A percentile compares a stretch with the other conserved stretches of the same genome.
phyloP scores from a whole-genome alignment of 495 filamentous ascomycete genomes.

The Annulohypoxylon moriforme region DNA sequence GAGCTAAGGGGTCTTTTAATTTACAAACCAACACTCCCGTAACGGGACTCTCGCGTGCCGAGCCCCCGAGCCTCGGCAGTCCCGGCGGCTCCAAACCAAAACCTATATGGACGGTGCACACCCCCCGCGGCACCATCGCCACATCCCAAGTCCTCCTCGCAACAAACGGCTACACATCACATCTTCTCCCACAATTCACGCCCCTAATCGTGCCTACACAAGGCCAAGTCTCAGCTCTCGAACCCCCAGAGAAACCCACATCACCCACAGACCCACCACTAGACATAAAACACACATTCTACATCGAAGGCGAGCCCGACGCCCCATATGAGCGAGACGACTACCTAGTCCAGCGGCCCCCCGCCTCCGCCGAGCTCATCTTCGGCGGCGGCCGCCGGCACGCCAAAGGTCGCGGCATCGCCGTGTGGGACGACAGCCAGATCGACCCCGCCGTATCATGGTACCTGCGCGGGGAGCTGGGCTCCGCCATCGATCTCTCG shows the following conservation, averaged over 20 bases:
- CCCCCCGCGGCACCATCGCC: constrained; percentile 69
- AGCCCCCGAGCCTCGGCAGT: constrained; percentile 23
- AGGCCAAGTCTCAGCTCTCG: constrained; percentile 77
- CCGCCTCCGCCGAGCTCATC: constrained; percentile 68
- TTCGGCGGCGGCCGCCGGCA: constrained; percentile 66
- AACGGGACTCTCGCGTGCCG: constrained; percentile 52
- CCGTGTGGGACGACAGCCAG: constrained; percentile 65
- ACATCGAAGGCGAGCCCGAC: constrained; percentile 64
- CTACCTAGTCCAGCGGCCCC: constrained; percentile 78
- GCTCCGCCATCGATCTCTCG: constrained; percentile 47
- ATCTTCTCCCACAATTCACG: constrained; percentile 73
- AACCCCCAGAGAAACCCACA: constrained; percentile 57
- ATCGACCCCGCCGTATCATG: constrained; percentile 64
- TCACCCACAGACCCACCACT: constrained; percentile 35
- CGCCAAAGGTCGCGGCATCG: constrained; percentile 62
- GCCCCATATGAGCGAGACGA: constrained; percentile 64
- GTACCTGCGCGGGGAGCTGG: constrained; percentile 61
- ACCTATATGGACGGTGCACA: constrained; percentile 65
- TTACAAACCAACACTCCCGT: constrained; percentile 81
- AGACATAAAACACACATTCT: constrained; percentile 66
- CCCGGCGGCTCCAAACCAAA: constrained; percentile 7
- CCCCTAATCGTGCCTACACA: constrained; percentile 81
- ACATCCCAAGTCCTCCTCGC: constrained; percentile 74
- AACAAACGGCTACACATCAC: constrained; percentile 81
- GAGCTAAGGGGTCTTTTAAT: constrained; percentile 60